Base-by-base conservation (phyloP, 768 basidiomycete species). In the Xerocomellus amylosporus region DNA sequence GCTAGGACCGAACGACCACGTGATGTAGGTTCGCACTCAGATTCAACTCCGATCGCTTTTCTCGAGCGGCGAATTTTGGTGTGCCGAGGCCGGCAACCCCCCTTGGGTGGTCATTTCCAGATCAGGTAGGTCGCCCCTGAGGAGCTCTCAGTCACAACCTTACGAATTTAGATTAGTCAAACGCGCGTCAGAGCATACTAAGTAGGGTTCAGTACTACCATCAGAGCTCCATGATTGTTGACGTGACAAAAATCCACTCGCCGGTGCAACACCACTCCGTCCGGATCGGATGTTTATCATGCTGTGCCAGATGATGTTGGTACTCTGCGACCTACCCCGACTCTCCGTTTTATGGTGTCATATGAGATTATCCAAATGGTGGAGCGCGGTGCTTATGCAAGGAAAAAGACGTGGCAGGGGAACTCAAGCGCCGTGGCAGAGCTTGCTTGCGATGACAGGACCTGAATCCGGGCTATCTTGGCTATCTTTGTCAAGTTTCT, bases 401-500 rank as follows among this genome's bases (percentile, higher is more conserved):
- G 39, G n/a, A 15, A 41, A n/a, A 43, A 30, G 38, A 38, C 38
- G 30, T 20, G 43, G 46, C 15, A 28, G 10, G 15, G 17, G 17
- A 19, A 19, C 2, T 59, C 51, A 62, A 39, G 37, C n/a, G 9
- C 2, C 39, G 20, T 39, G 49, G 22, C 26, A 30, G 31, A 19
- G 42, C 37, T 45, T 45, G 36, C 31, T 51, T 44, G 46, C 12
- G 36, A 36, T 22, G 46, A 10, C 34, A 46, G 50, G 20, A 5
- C 12, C 39, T n/a, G 9, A 19, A 42, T 13, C 28, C 0, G 42
- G 14, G 34, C 10, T 20, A 14, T 36, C 44, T 31, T 55, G 56
- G 22, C 31, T 40, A 30, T 37, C 53, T 43, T 56, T 47, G 31
- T 56, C 50, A 20, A 43, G 9, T 2, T 61, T 59, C 50, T 73